phyloP scores from a whole-genome alignment of 2,329 filamentous ascomycete species.

The Fusarium anguioides region DNA sequence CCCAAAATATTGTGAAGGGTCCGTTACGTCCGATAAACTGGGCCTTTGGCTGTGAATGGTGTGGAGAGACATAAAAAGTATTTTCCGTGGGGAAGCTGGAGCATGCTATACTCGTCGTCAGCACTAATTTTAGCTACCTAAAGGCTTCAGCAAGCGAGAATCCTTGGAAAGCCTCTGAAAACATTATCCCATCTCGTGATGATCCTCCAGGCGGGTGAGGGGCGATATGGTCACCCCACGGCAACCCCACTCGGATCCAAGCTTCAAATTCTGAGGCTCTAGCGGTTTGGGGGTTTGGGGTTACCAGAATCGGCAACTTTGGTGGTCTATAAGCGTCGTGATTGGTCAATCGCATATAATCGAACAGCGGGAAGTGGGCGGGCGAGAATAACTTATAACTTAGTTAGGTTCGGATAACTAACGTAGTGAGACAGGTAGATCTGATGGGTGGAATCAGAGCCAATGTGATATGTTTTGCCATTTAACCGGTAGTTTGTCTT shows the following conservation, averaged over 20 bases:
- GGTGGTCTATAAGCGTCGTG: not conserved
- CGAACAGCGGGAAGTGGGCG: not conserved
- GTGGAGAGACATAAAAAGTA: not conserved
- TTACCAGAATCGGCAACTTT: slow-evolving; percentile 22
- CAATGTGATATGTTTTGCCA: not conserved
- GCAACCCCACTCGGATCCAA: not conserved
- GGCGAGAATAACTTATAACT: not conserved
- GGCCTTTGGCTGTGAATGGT: not conserved
- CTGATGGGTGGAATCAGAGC: not conserved
- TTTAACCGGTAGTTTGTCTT: not conserved
- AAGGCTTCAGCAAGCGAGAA: not conserved
- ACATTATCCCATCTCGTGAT: not conserved
- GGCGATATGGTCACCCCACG: not conserved
- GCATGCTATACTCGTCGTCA: not conserved
- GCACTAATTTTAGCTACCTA: not conserved
- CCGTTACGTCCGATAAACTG: not conserved
- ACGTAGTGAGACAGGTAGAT: not conserved
- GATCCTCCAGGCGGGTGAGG: not conserved
- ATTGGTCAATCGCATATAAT: slow-evolving; percentile 10
- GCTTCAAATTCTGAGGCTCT: not conserved
- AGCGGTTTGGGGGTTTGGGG: slow-evolving; percentile 8
- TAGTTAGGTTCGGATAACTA: not conserved
- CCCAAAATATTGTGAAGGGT: fast-evolving
- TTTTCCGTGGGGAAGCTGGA: not conserved
- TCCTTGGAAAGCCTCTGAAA: not conserved